These are phyloP conservation scores for Wickerhamomyces mucosus DNA, from an alignment of 805 yeast genomes.

Conservation along the genomic window DNA sequence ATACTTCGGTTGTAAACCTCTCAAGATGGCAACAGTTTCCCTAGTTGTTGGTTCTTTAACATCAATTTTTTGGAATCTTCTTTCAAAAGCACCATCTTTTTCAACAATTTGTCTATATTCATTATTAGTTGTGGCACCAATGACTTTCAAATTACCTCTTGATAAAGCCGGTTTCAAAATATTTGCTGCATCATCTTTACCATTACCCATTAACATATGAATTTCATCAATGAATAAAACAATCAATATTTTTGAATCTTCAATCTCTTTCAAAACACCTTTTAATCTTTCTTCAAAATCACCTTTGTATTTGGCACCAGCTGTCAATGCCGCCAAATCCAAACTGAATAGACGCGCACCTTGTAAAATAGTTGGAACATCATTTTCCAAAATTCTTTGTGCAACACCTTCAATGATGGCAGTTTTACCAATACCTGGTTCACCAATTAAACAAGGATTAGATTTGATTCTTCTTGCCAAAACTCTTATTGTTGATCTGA, in stretches of 20 bases:
- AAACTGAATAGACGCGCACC: slow-evolving; percentile 76
- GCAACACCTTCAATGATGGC: slow-evolving; percentile 98
- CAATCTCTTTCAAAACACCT: slow-evolving; percentile 92
- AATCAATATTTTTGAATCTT: slow-evolving; percentile 76
- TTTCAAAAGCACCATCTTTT: slow-evolving; percentile 97
- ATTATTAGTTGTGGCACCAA: slow-evolving; percentile 94
- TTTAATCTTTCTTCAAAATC: slow-evolving; percentile 97
- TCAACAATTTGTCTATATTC: slow-evolving; percentile 90
- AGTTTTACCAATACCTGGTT: slow-evolving; percentile 99
- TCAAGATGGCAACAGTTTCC: slow-evolving; percentile 90
- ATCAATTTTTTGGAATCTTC: slow-evolving; percentile 96
- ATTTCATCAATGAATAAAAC: slow-evolving; percentile 94
- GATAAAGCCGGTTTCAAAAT: slow-evolving; percentile 95
- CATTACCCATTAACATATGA: slow-evolving; percentile 99
- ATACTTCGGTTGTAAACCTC: slow-evolving; percentile 92
- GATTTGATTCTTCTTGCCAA: slow-evolving; percentile 96
- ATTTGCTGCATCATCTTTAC: slow-evolving; percentile 95
- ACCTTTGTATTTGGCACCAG: slow-evolving; percentile 98
- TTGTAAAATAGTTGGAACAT: slow-evolving; percentile 83
- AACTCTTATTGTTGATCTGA: slow-evolving; percentile 88
- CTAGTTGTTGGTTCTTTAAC: slow-evolving; percentile 88
- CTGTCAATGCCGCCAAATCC: slow-evolving; percentile 93
- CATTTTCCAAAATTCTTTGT: slow-evolving; percentile 90
- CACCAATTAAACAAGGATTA: slow-evolving; percentile 94
- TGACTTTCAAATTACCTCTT: slow-evolving; percentile 91